phyloP scores from a whole-genome alignment of 2,329 filamentous ascomycete genomes.

The Penicillium sp. region DNA sequence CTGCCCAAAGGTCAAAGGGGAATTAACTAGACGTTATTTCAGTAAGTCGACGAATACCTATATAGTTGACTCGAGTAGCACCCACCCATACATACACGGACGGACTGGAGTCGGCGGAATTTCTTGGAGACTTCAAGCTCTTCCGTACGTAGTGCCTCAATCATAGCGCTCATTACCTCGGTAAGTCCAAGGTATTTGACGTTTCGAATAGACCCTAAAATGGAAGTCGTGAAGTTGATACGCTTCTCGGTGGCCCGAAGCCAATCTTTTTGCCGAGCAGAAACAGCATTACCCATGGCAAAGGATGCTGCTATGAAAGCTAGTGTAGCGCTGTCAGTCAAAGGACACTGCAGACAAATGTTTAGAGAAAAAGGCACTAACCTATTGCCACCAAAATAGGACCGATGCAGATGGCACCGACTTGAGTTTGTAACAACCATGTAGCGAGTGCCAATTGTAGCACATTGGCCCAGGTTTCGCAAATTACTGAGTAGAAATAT shows the following conservation, averaged over 20 bases:
- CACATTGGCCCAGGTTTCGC: slow-evolving; percentile 32
- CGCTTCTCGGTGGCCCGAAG: slow-evolving; percentile 41
- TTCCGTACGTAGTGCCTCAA: slow-evolving; percentile 17
- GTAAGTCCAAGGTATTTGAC: slow-evolving; percentile 39
- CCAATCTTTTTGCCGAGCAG: slow-evolving; percentile 35
- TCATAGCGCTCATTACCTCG: slow-evolving; percentile 21
- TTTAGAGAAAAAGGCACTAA: no score
- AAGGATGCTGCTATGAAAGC: slow-evolving; percentile 6
- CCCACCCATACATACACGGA: slow-evolving; percentile 15
- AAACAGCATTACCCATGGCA: slow-evolving; percentile 16
- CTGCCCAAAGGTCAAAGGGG: slow-evolving; percentile 10
- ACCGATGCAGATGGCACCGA: slow-evolving; percentile 31
- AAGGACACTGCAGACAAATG: no score
- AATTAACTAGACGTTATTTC: slow-evolving; percentile 15
- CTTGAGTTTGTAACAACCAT: slow-evolving; percentile 27
- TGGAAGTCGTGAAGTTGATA: slow-evolving; percentile 38
- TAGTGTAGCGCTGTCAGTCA: background rate
- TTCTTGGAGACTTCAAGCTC: slow-evolving; percentile 23
- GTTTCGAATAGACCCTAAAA: slow-evolving; percentile 40
- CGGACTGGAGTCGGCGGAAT: slow-evolving; percentile 16
- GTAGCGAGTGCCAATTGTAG: slow-evolving; percentile 36
- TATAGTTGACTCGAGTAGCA: no score
- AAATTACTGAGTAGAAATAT: slow-evolving; percentile 21
- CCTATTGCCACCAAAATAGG: slow-evolving; percentile 30
- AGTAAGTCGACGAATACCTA: no score